Evolutionary conservation across 2,329 filamentous ascomycete genomes (phyloP), one percentile per base, ranked within the genome.

Genomic region (Arthrobotrys entomopaga): DNA sequence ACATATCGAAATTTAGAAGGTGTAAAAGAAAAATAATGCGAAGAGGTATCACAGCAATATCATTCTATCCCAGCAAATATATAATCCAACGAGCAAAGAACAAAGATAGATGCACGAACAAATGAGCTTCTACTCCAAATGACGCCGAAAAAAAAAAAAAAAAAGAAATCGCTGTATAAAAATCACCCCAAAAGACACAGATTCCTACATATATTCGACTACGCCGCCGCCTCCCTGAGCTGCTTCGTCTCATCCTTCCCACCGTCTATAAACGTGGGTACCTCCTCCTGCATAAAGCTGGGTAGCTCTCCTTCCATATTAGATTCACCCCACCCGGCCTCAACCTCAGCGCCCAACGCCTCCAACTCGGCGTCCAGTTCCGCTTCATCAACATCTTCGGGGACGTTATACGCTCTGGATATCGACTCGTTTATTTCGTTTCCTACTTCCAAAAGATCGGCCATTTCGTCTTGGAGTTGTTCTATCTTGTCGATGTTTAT

Each of bases 391-490:
- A 99, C 93, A 81, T 98, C 95, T 79, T 99, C 95, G 0, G 95
- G 95, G 40, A 99, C 87, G 80, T 98, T 94, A 82, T 99, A 99
- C 78, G 91, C 91, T 77, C 95, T 84, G 74, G 91, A 90, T 67
- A 99, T 90, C 77, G 91, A 93, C 83, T 98, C 95, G 83, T 99
- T 93, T 72, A 99, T 99, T 82, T 99, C 95, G 82, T 98, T 98
- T 2, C 95, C 94, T 75, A 97, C 90, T 80, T 99, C 95, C 88
- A 99, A 91, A 79, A 99, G 82, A 82, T 99, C 95, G 4, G 93
- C 93, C 95, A 99, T 98, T 83, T 99, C 94, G 81, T 99, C 95
- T 86, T 99, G 94, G 86, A 99, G 87, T 78, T 90, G 86, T 86
- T 99, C 95, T 79, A 99, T 98, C 86, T 96, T 93, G 82, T 98